Evolutionary conservation across 345 rosid genomes (phyloP).

Genomic region (Punica granatum): DNA sequence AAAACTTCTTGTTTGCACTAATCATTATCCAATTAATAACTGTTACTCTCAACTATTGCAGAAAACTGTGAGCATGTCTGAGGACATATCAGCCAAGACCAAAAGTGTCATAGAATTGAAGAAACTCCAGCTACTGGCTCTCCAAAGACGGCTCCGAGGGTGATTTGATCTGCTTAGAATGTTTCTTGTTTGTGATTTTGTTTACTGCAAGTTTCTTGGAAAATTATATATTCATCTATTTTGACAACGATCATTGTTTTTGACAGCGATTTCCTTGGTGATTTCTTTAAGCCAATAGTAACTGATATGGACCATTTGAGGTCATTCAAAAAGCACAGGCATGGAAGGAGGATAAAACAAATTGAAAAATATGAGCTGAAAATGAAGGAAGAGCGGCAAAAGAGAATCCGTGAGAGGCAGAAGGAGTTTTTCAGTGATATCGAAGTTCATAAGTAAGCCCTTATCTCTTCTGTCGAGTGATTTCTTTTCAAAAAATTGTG

Average conservation of each 20-base stretch:
- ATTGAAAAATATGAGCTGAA: slow-evolving; percentile 78
- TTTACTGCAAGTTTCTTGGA: not conserved
- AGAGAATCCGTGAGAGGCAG: slow-evolving; percentile 93
- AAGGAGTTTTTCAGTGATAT: slow-evolving; percentile 91
- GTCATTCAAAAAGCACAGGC: slow-evolving; percentile 74
- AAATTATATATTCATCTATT: not conserved
- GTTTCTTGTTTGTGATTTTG: not conserved
- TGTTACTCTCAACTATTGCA: slow-evolving; percentile 13
- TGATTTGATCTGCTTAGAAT: slow-evolving; percentile 16
- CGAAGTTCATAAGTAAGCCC: slow-evolving; percentile 76
- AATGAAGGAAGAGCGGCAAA: slow-evolving; percentile 92
- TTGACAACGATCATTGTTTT: slow-evolving; percentile 15
- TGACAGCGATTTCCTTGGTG: slow-evolving; percentile 69
- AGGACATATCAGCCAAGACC: slow-evolving; percentile 80
- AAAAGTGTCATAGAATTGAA: slow-evolving; percentile 88
- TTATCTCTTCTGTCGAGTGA: not conserved
- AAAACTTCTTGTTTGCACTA: not conserved
- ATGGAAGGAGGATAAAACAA: slow-evolving; percentile 84
- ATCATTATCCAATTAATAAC: not conserved
- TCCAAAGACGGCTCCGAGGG: slow-evolving; percentile 80
- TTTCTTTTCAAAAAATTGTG: no score
- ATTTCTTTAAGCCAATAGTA: slow-evolving; percentile 70
- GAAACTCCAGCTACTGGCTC: slow-evolving; percentile 72
- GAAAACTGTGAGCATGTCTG: slow-evolving; percentile 74
- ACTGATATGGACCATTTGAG: slow-evolving; percentile 65